Evolutionary conservation across 2,329 filamentous ascomycete genomes (phyloP), one percentile per base, ranked within the genome.

Genomic region (Aureobasidium sp.): DNA sequence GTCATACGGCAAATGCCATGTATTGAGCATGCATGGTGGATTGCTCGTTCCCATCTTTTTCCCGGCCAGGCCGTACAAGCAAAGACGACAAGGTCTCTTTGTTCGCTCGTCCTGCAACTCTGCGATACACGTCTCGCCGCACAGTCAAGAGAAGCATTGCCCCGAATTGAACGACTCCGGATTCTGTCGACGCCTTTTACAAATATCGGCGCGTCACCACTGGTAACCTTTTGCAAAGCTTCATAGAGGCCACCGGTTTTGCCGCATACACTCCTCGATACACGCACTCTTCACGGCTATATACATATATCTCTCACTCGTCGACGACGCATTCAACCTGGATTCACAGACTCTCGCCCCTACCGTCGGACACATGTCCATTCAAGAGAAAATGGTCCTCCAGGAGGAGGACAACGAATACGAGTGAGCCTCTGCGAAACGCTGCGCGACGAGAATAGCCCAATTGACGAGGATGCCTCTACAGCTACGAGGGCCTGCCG

Each of bases 401-500:
- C 68, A 67, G 39, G 71, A 74, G 25, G 73, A 74, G 67, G 73
- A 74, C 56, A 36, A 37, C 9, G 73, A 74, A 70, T 74, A 70
- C 17, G 60, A 62, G 71, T 67, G 56, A 47, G 51, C 29, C n/a
- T n/a, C 25, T 41, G n/a, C 27, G 44, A 59, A 53, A 31, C 44
- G 44, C 49, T 14, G 6, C 20, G 25, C 57, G 27, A 52, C 47
- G 15, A 52, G 34, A 61, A 52, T 57, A 49, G 22, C 63, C 48
- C 12, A 45, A 52, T 61, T 66, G 64, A 65, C 49, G 29, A 44
- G 5, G 31, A 52, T 52, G 14, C 14, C 27, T 5, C 29, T 66
- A 66, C 67, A 87, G 85, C 78, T 97, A 97, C 84, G 93, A 97
- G 83, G 87, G 88, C 67, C 85, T 99, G 63, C 92, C 93, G 66